Evolutionary conservation across 164 flowering plant genomes (phyloP).

Genomic region (Tetracentron sinense): DNA sequence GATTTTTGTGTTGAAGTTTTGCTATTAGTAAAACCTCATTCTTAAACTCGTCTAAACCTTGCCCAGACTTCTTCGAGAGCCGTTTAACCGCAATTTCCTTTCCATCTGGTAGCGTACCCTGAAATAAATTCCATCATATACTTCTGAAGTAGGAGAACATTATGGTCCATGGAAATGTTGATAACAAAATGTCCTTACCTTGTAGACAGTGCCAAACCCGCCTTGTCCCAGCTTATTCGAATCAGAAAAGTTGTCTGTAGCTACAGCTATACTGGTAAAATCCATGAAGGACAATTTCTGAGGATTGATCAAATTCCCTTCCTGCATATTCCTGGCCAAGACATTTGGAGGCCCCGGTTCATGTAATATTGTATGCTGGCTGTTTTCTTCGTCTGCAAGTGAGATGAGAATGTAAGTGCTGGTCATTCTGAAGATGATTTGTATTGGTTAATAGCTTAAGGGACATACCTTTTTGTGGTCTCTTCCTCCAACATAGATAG

Average conservation of each 20-base stretch:
- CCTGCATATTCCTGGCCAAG: neutral
- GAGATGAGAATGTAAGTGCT: neutral
- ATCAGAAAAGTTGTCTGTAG: constrained; percentile 27
- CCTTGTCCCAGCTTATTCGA: constrained; percentile 33
- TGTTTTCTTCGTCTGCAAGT: constrained; percentile 7
- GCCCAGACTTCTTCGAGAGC: constrained; percentile 13
- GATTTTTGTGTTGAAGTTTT: constrained; percentile 25
- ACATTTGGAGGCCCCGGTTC: neutral
- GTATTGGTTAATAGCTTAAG: neutral
- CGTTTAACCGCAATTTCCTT: constrained; percentile 23
- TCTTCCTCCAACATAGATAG: neutral
- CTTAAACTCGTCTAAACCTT: constrained; percentile 23
- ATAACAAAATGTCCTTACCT: constrained; percentile 16
- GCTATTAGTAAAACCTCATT: constrained; percentile 24
- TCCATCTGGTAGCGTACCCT: constrained; percentile 27
- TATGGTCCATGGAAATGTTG: too few species aligned
- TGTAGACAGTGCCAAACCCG: constrained; percentile 30
- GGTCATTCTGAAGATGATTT: neutral
- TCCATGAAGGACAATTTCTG: constrained; percentile 20
- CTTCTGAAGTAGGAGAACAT: too few species aligned
- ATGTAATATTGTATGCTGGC: neutral
- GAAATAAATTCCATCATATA: neutral
- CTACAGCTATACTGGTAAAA: constrained; percentile 14
- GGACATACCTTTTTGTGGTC: constrained; percentile 5
- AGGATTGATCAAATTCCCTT: neutral